These are phyloP conservation scores for Cystobasidium slooffiae DNA, from an alignment of 1,284 basidiomycete species.

Conservation along the genomic window DNA sequence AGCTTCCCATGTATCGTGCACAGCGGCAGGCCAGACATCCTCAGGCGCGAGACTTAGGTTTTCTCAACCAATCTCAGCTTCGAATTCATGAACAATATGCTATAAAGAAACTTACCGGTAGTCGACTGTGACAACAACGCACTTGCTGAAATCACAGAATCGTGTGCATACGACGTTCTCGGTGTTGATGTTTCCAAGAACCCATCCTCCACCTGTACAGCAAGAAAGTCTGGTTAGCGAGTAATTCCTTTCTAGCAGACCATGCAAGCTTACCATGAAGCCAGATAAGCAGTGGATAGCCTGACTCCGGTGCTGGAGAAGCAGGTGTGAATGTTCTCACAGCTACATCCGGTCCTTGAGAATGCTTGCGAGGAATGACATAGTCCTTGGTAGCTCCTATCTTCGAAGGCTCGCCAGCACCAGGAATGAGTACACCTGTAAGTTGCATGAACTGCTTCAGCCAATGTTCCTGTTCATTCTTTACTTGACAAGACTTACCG, in stretches of 20 bases:
- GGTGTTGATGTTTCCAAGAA: conserved; percentile 66
- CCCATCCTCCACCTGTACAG: conserved; percentile 67
- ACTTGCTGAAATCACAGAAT: conserved; percentile 63
- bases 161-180: conserved; percentile 67
- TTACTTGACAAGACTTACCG: conserved; percentile 56
- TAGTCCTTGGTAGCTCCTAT: conserved; percentile 65
- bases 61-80: conserved; percentile 62
- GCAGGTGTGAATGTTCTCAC: conserved; percentile 67
- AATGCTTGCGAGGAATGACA: conserved; percentile 60
- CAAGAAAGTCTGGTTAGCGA: conserved; percentile 17
- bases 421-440: conserved; percentile 62
- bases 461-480: conserved; percentile 67
- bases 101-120: not conserved
- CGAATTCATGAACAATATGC: not conserved
- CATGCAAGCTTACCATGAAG: conserved; percentile 60
- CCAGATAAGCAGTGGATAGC: conserved; percentile 32
- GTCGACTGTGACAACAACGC: conserved; percentile 13
- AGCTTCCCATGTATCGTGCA: conserved; percentile 71
- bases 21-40: conserved; percentile 71
- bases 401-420: conserved; percentile 64
- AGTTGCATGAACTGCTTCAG: conserved; percentile 54
- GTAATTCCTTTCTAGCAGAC: too few relatives aligned
- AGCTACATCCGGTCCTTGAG: conserved; percentile 17
- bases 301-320: conserved; percentile 58
- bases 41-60: conserved; percentile 78